These are phyloP conservation scores for Neurospora sp. DNA, from an alignment of 495 filamentous ascomycete species.

Conservation along the genomic window DNA sequence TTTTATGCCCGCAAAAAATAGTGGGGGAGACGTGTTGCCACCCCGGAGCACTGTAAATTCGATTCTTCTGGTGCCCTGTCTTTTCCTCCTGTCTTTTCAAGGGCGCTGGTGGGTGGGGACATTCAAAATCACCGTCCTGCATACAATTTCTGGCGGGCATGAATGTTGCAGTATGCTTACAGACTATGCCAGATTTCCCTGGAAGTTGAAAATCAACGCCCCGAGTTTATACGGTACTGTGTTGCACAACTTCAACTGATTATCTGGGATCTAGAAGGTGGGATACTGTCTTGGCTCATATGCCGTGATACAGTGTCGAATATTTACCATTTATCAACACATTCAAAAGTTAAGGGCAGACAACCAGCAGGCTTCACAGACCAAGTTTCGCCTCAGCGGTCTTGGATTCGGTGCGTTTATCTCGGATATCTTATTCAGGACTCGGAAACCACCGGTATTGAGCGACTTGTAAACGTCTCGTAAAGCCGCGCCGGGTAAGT, in stretches of 20 bases:
- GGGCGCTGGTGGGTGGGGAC: too few species aligned
- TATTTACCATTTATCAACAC: not conserved
- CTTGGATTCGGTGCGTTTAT: not conserved
- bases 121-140: too few species aligned
- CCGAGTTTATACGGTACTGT: too few species aligned
- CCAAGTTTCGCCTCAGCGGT: not conserved
- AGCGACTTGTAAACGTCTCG: not conserved
- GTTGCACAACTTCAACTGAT: not conserved
- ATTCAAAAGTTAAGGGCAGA: not conserved
- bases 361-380: not conserved
- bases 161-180: too few species aligned
- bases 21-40: too few species aligned
- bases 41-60: too few species aligned
- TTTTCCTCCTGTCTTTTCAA: too few species aligned
- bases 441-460: not conserved
- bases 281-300: not conserved
- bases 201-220: too few species aligned
- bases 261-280: not conserved
- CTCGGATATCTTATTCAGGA: not conserved
- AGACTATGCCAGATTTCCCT: too few species aligned
- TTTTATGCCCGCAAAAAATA: too few species aligned
- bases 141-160: too few species aligned
- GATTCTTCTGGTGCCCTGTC: too few species aligned
- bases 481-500: not conserved
- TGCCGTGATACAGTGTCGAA: not conserved